These are phyloP conservation scores for Apiospora aurea DNA, from an alignment of 2,329 filamentous ascomycete genomes.

Conservation along the genomic window DNA sequence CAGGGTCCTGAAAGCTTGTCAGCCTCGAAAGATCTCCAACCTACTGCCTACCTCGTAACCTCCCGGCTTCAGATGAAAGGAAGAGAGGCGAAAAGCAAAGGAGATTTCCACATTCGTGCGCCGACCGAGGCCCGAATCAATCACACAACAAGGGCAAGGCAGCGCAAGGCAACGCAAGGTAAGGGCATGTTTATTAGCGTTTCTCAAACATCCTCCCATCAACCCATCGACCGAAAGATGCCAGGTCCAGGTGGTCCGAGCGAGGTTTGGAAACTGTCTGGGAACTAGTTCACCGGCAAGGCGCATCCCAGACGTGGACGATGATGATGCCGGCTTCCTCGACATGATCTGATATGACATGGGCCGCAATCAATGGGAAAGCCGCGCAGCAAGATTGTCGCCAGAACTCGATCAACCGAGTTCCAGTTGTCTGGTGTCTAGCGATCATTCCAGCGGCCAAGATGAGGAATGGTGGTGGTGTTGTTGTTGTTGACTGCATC, in stretches of 20 bases:
- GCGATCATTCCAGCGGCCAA: background rate
- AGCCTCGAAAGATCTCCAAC: background rate
- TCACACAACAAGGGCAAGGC: background rate
- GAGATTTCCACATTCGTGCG: slow-evolving; percentile 6
- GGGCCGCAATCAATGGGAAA: background rate
- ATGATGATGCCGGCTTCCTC: slow-evolving; percentile 9
- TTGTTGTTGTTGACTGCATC: slow-evolving; percentile 13
- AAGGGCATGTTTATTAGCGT: slow-evolving; percentile 12
- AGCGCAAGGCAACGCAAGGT: too few species aligned
- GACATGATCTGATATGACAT: slow-evolving; percentile 17
- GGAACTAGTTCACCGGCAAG: slow-evolving; percentile 5
- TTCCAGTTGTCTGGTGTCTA: background rate
- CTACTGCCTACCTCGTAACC: background rate
- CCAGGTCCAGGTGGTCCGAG: slow-evolving; percentile 6
- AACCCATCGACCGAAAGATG: slow-evolving; percentile 7
- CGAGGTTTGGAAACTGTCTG: slow-evolving; percentile 15
- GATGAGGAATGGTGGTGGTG: slow-evolving; percentile 1
- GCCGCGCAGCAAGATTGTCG: background rate
- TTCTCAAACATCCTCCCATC: slow-evolving; percentile 3
- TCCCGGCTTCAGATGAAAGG: background rate
- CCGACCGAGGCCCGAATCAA: slow-evolving; percentile 19
- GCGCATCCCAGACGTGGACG: slow-evolving; percentile 1
- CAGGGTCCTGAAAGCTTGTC: slow-evolving; percentile 30
- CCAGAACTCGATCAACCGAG: background rate
- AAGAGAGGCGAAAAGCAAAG: background rate